Base-by-base conservation (phyloP, 1,284 basidiomycete genomes). In the Neolentinus lepideus region DNA sequence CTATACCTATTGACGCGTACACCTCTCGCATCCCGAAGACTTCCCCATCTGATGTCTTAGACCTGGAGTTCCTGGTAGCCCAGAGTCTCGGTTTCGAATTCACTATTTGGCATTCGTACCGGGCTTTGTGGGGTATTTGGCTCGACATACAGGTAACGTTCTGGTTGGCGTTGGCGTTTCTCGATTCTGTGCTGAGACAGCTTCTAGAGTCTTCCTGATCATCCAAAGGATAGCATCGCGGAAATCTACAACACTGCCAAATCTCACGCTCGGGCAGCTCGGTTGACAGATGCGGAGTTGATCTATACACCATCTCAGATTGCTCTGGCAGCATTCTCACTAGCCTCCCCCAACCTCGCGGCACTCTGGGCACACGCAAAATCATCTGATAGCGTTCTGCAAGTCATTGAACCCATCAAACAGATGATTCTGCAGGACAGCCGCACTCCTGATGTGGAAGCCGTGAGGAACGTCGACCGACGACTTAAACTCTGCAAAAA, bases 81-180 rank as follows among this genome's bases (percentile, higher is more conserved):
- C 97, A 98, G 71, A 93, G 89, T 61, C 77, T 99, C 27, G 78
- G 82, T 38, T 99, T 99, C 61, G 94, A 99, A 67, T 97, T 98
- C 65, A 85, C 90, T 14, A 84, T 94, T 0, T 93, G 92, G 81
- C 93, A 96, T 64, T 82, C 93, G 1, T 92, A 98, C 64, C 79
- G 92, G 55, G 90, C 93, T 0, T 67, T 97, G 21, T 92, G 93
- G 81, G 96, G 96, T 1, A 81, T 98, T 52, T 87, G 85, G 74
- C 77, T 99, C 19, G 96, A 99, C 68, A 67, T 94, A 21, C 94
- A 99, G 78, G 90, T 93, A 60, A 12, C 29, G 4, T 56, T 78
- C 65, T 51, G 22, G 38, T 36, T 52, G 56, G 31, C 54, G 58
- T 27, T 27, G 50, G 57, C 21, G 52, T 25, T 43, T 48, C 27